Conservation (phyloP, 352 stramenopile species). For the Phytophthora fragariaefolia region DNA sequence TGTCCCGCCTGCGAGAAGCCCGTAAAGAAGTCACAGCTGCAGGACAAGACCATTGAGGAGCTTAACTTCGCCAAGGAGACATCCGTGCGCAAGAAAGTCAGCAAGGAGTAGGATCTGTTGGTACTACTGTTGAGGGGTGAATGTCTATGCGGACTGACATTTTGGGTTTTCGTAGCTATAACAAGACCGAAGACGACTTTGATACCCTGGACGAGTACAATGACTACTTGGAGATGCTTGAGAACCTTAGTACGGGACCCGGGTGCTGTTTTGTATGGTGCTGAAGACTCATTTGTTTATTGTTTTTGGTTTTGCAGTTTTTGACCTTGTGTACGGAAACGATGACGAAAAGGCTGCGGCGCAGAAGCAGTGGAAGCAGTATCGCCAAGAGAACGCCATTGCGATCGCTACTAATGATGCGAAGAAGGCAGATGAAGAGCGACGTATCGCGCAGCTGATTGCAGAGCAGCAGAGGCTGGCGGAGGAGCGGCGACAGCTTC, state of each 20-base stretch:
- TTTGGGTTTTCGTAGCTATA: conserved; percentile 62
- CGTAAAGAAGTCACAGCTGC: conserved; percentile 90
- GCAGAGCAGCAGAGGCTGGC: conserved; percentile 81
- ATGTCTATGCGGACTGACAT: neutral
- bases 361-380: conserved; percentile 89
- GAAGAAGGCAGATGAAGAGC: conserved; percentile 88
- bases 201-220: conserved; percentile 89
- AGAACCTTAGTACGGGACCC: conserved; percentile 78
- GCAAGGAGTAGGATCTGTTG: conserved; percentile 63
- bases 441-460: conserved; percentile 85
- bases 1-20: conserved; percentile 82
- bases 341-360: conserved; percentile 72
- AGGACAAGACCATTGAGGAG: conserved; percentile 91
- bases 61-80: conserved; percentile 90
- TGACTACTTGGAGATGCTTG: conserved; percentile 84
- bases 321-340: conserved; percentile 84
- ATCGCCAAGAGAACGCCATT: conserved; percentile 82
- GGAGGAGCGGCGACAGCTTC: conserved; percentile 77
- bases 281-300: conserved; percentile 16
- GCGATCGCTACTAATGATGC: conserved; percentile 87
- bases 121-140: conserved; percentile 21
- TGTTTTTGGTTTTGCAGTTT: conserved; percentile 52
- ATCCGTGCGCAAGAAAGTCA: conserved; percentile 87
- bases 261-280: neutral
- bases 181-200: conserved; percentile 90